Evolutionary conservation across 495 filamentous ascomycete species (phyloP).

Genomic region (Penicillium diatomitis): DNA sequence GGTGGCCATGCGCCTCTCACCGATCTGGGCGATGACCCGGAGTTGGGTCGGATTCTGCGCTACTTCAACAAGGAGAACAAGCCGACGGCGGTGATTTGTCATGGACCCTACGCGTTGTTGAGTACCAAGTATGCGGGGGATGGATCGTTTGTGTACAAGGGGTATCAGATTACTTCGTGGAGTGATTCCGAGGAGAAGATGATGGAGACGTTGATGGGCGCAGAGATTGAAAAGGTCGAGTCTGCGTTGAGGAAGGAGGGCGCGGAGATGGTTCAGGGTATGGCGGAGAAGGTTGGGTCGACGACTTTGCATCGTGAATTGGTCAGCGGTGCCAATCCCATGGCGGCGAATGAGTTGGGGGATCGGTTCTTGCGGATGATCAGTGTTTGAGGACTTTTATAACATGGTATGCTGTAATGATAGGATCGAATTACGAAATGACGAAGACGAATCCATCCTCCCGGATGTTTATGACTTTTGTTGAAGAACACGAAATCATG

Average conservation of each 20-base stretch:
- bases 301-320: slow-evolving; percentile 21
- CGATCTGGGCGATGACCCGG: slow-evolving; percentile 27
- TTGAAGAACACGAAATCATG: too few relatives aligned
- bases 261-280: slow-evolving; percentile 21
- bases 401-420: background rate
- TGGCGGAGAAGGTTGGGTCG: slow-evolving; percentile 15
- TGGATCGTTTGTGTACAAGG: slow-evolving; percentile 28
- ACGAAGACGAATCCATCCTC: too few relatives aligned
- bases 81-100: slow-evolving; percentile 32
- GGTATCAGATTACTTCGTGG: slow-evolving; percentile 23
- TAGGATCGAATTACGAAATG: too few relatives aligned
- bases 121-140: slow-evolving; percentile 22
- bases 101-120: slow-evolving; percentile 34
- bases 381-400: slow-evolving; percentile 11
- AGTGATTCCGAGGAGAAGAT: slow-evolving; percentile 25
- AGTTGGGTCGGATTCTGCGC: slow-evolving; percentile 28
- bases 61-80: slow-evolving; percentile 29
- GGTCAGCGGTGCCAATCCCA: slow-evolving; percentile 21
- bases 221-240: slow-evolving; percentile 25
- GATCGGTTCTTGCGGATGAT: slow-evolving; percentile 25
- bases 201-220: slow-evolving; percentile 22
- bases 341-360: slow-evolving; percentile 22
- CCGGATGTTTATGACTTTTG: too few relatives aligned
- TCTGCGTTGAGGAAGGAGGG: slow-evolving; percentile 17
- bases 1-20: slow-evolving; percentile 33